Conservation (phyloP, 371 early-diverging fungal genomes). For the Circinella minor region DNA sequence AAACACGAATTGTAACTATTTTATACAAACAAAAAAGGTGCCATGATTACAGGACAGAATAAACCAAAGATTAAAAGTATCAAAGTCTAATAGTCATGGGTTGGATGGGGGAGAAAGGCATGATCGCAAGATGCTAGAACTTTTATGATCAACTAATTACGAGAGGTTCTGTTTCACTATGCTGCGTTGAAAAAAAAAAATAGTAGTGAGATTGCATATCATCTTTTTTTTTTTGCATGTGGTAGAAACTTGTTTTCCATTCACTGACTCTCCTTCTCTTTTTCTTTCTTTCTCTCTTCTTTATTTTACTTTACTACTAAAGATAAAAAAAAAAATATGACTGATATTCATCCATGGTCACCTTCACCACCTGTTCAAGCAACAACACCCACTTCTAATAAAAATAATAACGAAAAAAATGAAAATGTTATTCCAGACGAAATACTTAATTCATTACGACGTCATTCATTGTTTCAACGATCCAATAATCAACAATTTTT, state of each 20-base stretch:
- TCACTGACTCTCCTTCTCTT: background rate
- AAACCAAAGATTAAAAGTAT: too few relatives aligned
- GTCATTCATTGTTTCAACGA: conserved; percentile 52
- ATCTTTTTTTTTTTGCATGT: background rate
- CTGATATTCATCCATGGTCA: background rate
- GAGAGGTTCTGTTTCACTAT: background rate
- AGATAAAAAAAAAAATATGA: background rate
- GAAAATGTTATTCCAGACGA: conserved; percentile 22
- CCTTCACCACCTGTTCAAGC: background rate
- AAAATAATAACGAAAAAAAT: too few relatives aligned
- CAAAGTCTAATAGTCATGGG: too few relatives aligned
- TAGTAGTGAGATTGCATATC: background rate
- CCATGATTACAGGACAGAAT: too few relatives aligned
- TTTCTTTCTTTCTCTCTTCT: background rate
- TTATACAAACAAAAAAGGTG: too few relatives aligned
- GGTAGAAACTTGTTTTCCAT: too few relatives aligned
- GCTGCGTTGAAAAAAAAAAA: background rate
- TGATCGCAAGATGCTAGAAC: too few relatives aligned
- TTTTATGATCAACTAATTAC: background rate
- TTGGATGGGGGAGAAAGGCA: too few relatives aligned
- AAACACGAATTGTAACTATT: too few relatives aligned
- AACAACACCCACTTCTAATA: background rate
- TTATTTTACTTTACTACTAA: background rate
- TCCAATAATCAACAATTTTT: conserved; percentile 47
- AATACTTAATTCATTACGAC: conserved; percentile 36